A percentile compares a stretch with the other conserved stretches of the same genome.
phyloP scores from a whole-genome alignment of 495 filamentous ascomycete genomes.

The Paragyromitra xinjiangensis region DNA sequence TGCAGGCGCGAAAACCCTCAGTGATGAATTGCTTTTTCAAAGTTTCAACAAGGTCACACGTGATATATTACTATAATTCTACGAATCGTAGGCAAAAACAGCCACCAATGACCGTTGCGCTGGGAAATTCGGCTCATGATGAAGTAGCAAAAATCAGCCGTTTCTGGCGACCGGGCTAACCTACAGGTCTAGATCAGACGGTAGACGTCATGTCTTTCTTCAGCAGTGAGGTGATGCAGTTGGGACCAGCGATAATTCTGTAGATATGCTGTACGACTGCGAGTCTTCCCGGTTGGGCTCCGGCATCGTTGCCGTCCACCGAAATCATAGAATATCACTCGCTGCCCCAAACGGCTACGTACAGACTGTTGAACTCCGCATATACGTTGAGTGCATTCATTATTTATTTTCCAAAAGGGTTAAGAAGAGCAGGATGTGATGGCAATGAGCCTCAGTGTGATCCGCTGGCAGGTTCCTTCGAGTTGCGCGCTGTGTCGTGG shows the following conservation, averaged over 20 bases:
- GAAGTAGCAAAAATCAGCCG: background rate
- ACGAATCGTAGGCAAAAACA: background rate
- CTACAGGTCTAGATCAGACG: constrained; percentile 8
- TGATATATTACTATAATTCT: constrained; percentile 1
- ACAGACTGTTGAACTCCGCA: background rate
- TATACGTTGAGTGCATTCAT: background rate
- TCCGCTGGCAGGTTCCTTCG: constrained; percentile 8
- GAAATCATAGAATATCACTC: constrained; percentile 13
- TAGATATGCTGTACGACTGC: constrained; percentile 17
- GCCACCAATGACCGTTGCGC: constrained; percentile 2
- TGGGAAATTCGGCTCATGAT: constrained; percentile 1
- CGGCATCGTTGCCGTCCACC: constrained; percentile 3
- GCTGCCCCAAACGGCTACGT: constrained; percentile 9
- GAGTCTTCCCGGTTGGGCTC: constrained; percentile 3
- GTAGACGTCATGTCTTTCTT: background rate
- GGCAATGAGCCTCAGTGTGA: background rate
- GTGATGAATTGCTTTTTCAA: constrained; percentile 9
- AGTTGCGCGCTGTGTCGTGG: constrained; percentile 10
- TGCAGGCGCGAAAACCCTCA: constrained; percentile 15
- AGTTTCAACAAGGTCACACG: background rate
- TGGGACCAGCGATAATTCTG: background rate
- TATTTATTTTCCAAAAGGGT: background rate
- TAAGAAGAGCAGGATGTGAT: background rate
- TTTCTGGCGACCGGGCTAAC: constrained; percentile 4
- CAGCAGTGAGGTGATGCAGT: background rate